Evolutionary conservation across 164 flowering plant species (phyloP).

Genomic region (Piper longum): DNA sequence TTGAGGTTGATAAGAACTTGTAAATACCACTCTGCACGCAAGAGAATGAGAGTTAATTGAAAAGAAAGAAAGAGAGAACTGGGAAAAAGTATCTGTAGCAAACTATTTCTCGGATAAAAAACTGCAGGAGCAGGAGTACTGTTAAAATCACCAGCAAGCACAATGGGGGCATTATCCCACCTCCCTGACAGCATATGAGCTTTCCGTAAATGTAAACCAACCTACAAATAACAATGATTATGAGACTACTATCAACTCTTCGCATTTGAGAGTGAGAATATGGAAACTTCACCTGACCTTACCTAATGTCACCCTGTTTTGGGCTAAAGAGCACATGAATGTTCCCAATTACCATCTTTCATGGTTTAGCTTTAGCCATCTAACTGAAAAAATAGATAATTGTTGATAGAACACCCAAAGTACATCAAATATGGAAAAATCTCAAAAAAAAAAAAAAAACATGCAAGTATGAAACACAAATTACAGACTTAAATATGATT

Average conservation of each 20-base stretch:
- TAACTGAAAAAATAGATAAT: too few relatives aligned
- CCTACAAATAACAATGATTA: conserved; percentile 17
- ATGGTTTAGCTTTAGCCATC: too few relatives aligned
- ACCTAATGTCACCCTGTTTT: conserved; percentile 78
- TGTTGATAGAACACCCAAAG: too few relatives aligned
- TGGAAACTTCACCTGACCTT: conserved; percentile 57
- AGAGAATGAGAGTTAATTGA: background rate
- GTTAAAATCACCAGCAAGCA: conserved; percentile 73
- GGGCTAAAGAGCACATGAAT: conserved; percentile 82
- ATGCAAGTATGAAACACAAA: conserved; percentile 23
- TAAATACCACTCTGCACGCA: conserved; percentile 45
- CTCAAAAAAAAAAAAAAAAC: too few relatives aligned
- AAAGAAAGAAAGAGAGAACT: background rate
- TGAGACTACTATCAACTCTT: background rate
- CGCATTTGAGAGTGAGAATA: background rate
- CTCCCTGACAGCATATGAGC: conserved; percentile 60
- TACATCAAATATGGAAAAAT: too few relatives aligned
- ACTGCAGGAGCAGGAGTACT: conserved; percentile 51
- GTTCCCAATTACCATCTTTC: too few relatives aligned
- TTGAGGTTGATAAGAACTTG: conserved; percentile 44
- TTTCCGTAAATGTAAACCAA: too few relatives aligned
- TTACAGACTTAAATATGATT: background rate
- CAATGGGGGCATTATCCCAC: conserved; percentile 63
- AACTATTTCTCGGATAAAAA: background rate
- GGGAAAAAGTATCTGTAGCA: background rate